Percentiles rank a stretch among this genome's conserved stretches.
These are phyloP conservation scores for Rhodotorula sp. DNA, from an alignment of 1,284 basidiomycete species.

Conservation along the genomic window DNA sequence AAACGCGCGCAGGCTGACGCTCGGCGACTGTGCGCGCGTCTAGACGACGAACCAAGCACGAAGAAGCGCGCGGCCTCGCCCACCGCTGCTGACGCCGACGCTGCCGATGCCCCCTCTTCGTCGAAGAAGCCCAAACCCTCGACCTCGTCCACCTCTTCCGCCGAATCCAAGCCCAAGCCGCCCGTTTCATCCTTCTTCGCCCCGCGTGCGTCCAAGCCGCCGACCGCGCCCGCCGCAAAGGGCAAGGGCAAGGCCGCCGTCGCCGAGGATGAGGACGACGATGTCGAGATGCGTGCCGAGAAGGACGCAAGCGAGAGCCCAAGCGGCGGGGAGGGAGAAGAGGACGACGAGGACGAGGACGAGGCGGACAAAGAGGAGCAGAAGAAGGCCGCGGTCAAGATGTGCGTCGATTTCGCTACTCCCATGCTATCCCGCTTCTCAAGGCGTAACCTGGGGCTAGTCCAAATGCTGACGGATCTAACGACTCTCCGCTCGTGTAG, in stretches of 20 bases:
- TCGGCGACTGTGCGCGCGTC: background rate
- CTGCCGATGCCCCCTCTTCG: background rate
- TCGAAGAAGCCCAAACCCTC: slow-evolving; percentile 6
- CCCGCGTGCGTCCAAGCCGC: slow-evolving; percentile 15
- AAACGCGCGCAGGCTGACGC: background rate
- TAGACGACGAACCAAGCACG: slow-evolving; percentile 2
- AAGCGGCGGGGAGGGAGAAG: slow-evolving; percentile 52
- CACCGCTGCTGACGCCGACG: no score
- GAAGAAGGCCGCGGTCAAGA: slow-evolving; percentile 51
- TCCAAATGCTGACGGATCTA: background rate
- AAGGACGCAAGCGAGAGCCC: slow-evolving; percentile 42
- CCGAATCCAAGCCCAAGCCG: slow-evolving; percentile 13
- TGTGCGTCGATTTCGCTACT: slow-evolving; percentile 40
- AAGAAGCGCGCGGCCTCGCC: background rate
- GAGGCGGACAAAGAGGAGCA: slow-evolving; percentile 50
- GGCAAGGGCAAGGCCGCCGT: slow-evolving; percentile 42
- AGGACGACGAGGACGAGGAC: slow-evolving; percentile 54
- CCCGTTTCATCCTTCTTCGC: slow-evolving; percentile 30
- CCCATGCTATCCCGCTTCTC: background rate
- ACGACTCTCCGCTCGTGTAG: slow-evolving; percentile 53
- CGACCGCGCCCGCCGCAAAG: background rate
- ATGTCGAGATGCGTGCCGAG: slow-evolving; percentile 2
- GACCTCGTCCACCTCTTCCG: slow-evolving; percentile 22
- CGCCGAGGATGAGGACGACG: slow-evolving; percentile 43
- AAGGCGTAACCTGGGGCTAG: slow-evolving; percentile 6